Conservation (phyloP, 2,329 filamentous ascomycete species). For the Mycosphaerella sp. region DNA sequence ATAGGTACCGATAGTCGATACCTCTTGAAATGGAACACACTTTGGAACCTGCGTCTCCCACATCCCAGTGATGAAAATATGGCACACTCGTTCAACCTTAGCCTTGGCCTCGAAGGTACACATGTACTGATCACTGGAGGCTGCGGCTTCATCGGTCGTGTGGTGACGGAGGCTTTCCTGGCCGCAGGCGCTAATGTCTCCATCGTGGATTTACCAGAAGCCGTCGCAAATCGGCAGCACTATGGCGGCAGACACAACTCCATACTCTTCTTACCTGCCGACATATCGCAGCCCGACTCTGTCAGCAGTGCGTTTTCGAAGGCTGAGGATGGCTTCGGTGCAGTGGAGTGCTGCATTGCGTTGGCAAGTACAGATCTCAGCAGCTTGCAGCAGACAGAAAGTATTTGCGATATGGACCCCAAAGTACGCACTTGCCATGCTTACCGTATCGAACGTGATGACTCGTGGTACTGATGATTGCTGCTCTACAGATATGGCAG, state of each 20-base stretch:
- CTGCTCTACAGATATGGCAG: slow-evolving; percentile 30
- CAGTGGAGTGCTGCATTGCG: slow-evolving; percentile 39
- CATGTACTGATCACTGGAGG: slow-evolving; percentile 41
- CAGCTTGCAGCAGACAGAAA: slow-evolving; percentile 36
- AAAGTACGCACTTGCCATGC: slow-evolving; percentile 1
- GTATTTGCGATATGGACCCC: slow-evolving; percentile 38
- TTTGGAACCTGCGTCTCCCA: slow-evolving; percentile 5
- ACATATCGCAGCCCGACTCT: slow-evolving; percentile 32
- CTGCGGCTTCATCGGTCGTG: slow-evolving; percentile 37
- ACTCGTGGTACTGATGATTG: neutral
- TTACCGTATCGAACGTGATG: too few species aligned
- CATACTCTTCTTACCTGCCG: slow-evolving; percentile 14
- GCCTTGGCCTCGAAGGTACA: slow-evolving; percentile 34
- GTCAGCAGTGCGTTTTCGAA: slow-evolving; percentile 33
- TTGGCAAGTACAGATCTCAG: slow-evolving; percentile 42
- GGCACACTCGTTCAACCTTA: slow-evolving; percentile 25
- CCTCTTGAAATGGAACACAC: neutral
- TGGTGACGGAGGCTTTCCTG: slow-evolving; percentile 38
- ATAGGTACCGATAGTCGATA: too few species aligned
- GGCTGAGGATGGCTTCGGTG: slow-evolving; percentile 34
- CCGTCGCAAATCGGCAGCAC: neutral
- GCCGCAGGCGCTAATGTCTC: slow-evolving; percentile 40
- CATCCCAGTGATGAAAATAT: neutral
- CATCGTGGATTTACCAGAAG: slow-evolving; percentile 21
- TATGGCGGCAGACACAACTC: slow-evolving; percentile 5